Conservation (phyloP, 768 basidiomycete species). For the Leccinum ochraceum region DNA sequence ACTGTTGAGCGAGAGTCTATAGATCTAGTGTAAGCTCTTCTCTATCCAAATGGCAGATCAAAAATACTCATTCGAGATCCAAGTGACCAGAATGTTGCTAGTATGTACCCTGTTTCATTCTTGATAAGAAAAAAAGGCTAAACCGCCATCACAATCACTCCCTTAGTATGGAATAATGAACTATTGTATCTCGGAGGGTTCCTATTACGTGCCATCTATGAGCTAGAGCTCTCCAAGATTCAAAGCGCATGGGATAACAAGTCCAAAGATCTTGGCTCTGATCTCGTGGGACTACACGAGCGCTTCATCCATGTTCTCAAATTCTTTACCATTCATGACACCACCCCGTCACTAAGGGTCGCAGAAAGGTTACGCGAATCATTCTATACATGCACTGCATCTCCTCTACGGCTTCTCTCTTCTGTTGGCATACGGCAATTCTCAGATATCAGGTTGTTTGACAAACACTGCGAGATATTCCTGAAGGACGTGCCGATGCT, state of each 20-base stretch:
- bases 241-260: neutral
- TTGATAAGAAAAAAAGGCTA: neutral
- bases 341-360: constrained; percentile 71
- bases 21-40: neutral
- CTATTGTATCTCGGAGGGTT: neutral
- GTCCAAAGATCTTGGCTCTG: neutral
- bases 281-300: no score
- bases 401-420: neutral
- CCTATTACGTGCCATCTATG: neutral
- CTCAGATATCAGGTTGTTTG: constrained; percentile 43
- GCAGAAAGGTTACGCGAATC: constrained; percentile 66
- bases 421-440: constrained; percentile 54
- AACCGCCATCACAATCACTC: neutral
- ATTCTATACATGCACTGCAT: constrained; percentile 66
- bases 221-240: neutral
- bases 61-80: no score
- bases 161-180: neutral
- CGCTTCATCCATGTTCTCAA: constrained; percentile 8
- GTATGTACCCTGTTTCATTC: neutral
- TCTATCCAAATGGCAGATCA: neutral
- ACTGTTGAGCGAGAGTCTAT: neutral
- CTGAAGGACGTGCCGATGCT: no score
- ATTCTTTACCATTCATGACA: constrained; percentile 15
- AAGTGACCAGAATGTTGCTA: neutral
- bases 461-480: neutral